These are phyloP conservation scores for Ophiostoma angusticollis DNA, from an alignment of 2,329 filamentous ascomycete genomes.

Conservation along the genomic window DNA sequence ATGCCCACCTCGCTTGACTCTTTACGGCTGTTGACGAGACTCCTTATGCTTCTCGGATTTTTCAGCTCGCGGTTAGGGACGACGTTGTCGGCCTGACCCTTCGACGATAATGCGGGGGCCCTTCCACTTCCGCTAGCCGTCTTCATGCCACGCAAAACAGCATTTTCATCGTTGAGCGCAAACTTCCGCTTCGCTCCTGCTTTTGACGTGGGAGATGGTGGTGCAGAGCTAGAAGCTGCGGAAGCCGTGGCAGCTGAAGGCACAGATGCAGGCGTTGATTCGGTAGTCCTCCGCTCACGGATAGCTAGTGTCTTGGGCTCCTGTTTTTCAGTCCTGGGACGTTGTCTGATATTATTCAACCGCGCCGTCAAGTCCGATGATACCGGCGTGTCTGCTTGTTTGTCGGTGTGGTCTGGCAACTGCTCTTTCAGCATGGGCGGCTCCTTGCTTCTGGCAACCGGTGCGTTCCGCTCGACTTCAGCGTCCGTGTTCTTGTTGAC, in stretches of 20 bases:
- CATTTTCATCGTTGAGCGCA: slow-evolving; percentile 40
- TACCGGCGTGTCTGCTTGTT: no score
- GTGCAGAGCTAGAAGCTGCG: background rate
- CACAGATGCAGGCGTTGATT: background rate
- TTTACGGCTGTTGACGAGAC: slow-evolving; percentile 30
- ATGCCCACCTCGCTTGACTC: slow-evolving; percentile 19
- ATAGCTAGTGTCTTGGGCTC: no score
- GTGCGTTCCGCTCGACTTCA: no score
- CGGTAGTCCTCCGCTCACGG: no score
- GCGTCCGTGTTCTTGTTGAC: no score
- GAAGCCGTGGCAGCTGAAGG: background rate
- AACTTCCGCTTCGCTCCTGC: slow-evolving; percentile 46
- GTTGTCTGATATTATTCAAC: no score
- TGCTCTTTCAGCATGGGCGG: no score
- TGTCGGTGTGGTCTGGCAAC: no score
- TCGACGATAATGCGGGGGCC: slow-evolving; percentile 8
- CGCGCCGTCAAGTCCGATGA: no score
- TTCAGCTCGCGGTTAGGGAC: slow-evolving; percentile 16
- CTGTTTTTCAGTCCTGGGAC: no score
- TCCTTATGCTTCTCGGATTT: slow-evolving; percentile 32
- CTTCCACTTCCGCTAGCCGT: slow-evolving; percentile 17
- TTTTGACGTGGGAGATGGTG: slow-evolving; percentile 20
- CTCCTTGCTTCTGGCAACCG: no score
- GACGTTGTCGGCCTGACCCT: slow-evolving; percentile 11
- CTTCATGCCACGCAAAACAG: slow-evolving; percentile 22